Evolutionary conservation across 2,329 filamentous ascomycete genomes (phyloP).

Genomic region (Colletotrichum agaves): DNA sequence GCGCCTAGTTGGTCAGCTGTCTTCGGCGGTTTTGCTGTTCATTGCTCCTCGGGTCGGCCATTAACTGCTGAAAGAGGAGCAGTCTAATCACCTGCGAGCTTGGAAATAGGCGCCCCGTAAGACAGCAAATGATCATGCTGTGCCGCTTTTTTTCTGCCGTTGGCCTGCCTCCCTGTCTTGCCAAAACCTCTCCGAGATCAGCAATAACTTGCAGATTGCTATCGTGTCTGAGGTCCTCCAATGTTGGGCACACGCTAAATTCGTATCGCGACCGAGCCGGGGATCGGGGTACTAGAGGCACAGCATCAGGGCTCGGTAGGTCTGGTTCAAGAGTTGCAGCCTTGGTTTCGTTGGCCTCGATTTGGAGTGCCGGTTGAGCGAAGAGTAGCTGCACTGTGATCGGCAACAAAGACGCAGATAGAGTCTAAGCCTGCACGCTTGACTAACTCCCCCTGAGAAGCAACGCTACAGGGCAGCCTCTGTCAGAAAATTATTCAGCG

Average conservation of each 20-base stretch:
- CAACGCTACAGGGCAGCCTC: neutral
- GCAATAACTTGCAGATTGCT: slow-evolving; percentile 9
- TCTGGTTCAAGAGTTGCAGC: neutral
- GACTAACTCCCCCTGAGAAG: neutral
- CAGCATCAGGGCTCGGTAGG: slow-evolving; percentile 1
- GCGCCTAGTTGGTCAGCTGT: slow-evolving; percentile 16
- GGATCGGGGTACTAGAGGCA: slow-evolving; percentile 3
- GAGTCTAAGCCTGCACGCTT: neutral
- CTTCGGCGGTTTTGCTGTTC: slow-evolving; percentile 28
- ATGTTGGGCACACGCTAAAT: neutral
- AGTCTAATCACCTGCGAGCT: slow-evolving; percentile 7
- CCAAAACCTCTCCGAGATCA: neutral
- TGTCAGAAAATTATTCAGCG: no score
- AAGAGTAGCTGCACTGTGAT: slow-evolving; percentile 22
- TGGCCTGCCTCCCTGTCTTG: neutral
- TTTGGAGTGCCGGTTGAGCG: neutral
- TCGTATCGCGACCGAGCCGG: slow-evolving; percentile 1
- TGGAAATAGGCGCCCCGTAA: neutral
- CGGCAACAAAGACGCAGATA: slow-evolving; percentile 8
- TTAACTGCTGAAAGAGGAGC: slow-evolving; percentile 21
- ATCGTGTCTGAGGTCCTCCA: neutral
- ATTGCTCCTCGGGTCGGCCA: slow-evolving; percentile 7
- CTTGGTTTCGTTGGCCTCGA: neutral
- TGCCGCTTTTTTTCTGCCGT: slow-evolving; percentile 5
- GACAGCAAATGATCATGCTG: slow-evolving; percentile 1